These are phyloP conservation scores for Blastomyces emzantsi DNA, from an alignment of 2,329 filamentous ascomycete genomes.

Conservation along the genomic window DNA sequence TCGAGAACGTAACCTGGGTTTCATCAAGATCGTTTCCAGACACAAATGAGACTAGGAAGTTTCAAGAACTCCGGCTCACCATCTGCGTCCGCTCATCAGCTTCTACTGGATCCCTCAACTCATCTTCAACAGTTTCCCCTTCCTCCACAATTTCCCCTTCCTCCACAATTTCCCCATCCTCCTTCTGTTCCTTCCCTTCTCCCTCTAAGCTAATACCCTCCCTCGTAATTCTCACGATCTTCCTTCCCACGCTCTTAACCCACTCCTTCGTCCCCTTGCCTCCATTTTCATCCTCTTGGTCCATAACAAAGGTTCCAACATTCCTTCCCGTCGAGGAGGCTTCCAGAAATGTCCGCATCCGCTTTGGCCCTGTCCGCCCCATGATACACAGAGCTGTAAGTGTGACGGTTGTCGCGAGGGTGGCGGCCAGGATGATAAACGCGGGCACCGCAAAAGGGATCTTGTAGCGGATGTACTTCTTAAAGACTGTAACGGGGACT, in stretches of 20 bases:
- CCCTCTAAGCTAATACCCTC: background rate
- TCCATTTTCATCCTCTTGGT: background rate
- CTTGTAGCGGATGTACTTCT: slow-evolving; percentile 7
- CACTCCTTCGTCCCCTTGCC: slow-evolving; percentile 7
- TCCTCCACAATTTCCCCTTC: background rate
- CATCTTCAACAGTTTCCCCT: background rate
- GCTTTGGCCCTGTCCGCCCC: slow-evolving; percentile 9
- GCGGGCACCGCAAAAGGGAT: slow-evolving; percentile 1
- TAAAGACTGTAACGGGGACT: slow-evolving; percentile 6
- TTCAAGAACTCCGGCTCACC: background rate
- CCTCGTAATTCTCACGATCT: background rate
- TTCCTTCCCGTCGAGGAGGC: slow-evolving; percentile 9
- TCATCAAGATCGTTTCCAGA: background rate
- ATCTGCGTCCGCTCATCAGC: slow-evolving; percentile 2
- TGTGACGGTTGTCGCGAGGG: background rate
- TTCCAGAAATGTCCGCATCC: slow-evolving; percentile 9
- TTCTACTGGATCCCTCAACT: background rate
- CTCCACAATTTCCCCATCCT: background rate
- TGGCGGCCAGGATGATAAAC: background rate
- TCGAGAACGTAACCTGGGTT: background rate
- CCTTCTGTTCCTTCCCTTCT: background rate
- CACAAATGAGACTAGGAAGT: background rate
- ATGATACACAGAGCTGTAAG: background rate
- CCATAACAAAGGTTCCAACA: slow-evolving; percentile 4
- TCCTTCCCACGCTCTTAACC: slow-evolving; percentile 6